Percentiles rank a stretch among this genome's conserved stretches.
Evolutionary conservation across 805 yeast genomes (phyloP).

Genomic region (Schwanniomyces polymorphus): DNA sequence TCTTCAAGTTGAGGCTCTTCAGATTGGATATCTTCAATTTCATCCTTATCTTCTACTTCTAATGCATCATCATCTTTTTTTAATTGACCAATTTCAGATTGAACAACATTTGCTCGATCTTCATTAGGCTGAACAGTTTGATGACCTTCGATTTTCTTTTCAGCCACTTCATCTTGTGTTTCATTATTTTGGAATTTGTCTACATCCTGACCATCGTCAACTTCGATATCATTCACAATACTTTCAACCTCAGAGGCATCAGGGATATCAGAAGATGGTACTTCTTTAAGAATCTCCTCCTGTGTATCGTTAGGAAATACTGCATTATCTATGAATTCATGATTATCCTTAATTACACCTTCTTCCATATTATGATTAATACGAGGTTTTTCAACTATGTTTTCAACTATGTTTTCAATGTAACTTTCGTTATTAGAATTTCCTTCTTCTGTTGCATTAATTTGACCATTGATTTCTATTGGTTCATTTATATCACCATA

Average conservation of each 20-base stretch:
- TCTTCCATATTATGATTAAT: too few species aligned
- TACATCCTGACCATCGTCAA: background rate
- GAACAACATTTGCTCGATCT: conserved; percentile 3
- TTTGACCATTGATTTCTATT: too few species aligned
- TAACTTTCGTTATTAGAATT: too few species aligned
- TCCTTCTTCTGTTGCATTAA: too few species aligned
- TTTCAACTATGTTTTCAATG: too few species aligned
- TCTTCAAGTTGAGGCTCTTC: background rate
- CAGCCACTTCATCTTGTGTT: background rate
- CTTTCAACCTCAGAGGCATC: too few species aligned
- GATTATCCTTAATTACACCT: too few species aligned
- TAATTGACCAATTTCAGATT: conserved; percentile 2
- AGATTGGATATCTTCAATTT: background rate
- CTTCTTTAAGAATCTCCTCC: background rate
- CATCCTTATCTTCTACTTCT: background rate
- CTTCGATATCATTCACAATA: background rate
- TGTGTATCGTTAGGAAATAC: too few species aligned
- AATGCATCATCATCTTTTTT: background rate
- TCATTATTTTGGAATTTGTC: conserved; percentile 4
- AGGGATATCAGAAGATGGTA: too few species aligned
- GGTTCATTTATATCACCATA: too few species aligned
- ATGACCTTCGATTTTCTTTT: background rate
- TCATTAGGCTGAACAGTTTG: background rate
- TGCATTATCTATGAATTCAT: too few species aligned
- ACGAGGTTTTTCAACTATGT: too few species aligned